phyloP scores from a whole-genome alignment of 2,329 filamentous ascomycete genomes.

The Myriosclerotinia scirpicola region DNA sequence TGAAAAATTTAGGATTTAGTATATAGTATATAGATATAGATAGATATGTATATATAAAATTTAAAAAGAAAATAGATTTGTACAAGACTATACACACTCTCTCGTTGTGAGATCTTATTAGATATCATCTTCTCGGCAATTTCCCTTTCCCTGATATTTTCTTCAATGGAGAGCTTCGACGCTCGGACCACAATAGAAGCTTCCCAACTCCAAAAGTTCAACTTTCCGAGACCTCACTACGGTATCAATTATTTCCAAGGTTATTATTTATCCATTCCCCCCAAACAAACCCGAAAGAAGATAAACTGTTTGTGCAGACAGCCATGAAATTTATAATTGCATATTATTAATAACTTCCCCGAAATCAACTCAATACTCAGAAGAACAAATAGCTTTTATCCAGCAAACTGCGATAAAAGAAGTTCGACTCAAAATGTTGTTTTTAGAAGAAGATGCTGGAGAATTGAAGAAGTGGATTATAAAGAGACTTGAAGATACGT shows the following conservation, averaged over 20 bases:
- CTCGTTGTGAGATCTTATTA: not conserved
- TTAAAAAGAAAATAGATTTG: not conserved
- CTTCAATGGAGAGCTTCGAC: not conserved
- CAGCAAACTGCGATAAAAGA: not conserved
- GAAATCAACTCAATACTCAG: not conserved
- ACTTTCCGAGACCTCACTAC: not conserved
- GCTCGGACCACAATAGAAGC: constrained; percentile 17
- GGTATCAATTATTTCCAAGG: constrained; percentile 12
- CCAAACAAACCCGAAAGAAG: not conserved
- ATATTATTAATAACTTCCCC: not conserved
- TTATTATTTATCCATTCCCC: not conserved
- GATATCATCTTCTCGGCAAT: not conserved
- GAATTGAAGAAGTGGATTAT: constrained; percentile 76
- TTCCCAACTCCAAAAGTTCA: constrained; percentile 6
- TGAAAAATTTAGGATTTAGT: not conserved
- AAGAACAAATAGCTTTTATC: not conserved
- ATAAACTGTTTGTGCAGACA: constrained; percentile 11
- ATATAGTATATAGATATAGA: not conserved
- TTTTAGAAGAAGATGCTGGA: constrained; percentile 60
- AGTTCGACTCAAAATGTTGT: constrained; percentile 52
- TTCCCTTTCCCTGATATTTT: not conserved
- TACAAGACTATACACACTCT: not conserved
- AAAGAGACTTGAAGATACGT: constrained; percentile 74
- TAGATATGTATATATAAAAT: not conserved
- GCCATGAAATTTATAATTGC: constrained; percentile 10